These are phyloP conservation scores for Saccharomycopsis javanensis DNA, from an alignment of 805 yeast species.

Conservation along the genomic window DNA sequence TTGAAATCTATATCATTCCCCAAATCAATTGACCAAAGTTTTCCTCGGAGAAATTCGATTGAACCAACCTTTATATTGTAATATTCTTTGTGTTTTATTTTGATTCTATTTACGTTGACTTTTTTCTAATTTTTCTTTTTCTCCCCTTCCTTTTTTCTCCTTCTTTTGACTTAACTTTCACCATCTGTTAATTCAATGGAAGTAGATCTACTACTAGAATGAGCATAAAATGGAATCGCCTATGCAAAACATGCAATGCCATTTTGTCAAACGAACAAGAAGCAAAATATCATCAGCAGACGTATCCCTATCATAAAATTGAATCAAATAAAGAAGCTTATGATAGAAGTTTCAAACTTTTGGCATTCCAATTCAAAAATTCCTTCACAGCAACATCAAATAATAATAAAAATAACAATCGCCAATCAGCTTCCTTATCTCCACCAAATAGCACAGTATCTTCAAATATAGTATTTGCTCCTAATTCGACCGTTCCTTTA, in stretches of 20 bases:
- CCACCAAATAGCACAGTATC: background rate
- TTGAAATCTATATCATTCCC: too few species aligned
- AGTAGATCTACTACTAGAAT: background rate
- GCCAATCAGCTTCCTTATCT: background rate
- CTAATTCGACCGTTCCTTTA: constrained; percentile 8
- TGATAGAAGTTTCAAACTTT: constrained; percentile 11
- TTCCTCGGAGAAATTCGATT: too few species aligned
- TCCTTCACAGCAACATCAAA: background rate
- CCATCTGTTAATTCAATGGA: background rate
- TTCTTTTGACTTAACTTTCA: background rate
- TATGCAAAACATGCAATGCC: constrained; percentile 14
- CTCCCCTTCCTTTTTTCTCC: background rate
- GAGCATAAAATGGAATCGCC: constrained; percentile 14
- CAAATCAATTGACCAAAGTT: too few species aligned
- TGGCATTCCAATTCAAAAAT: constrained; percentile 3
- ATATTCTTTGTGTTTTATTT: too few species aligned
- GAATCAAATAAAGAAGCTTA: constrained; percentile 12
- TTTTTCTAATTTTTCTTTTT: background rate
- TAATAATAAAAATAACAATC: background rate
- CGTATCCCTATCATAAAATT: background rate
- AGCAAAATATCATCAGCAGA: constrained; percentile 4
- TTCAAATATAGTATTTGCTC: constrained; percentile 8
- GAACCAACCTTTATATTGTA: too few species aligned
- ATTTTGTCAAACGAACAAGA: constrained; percentile 3
- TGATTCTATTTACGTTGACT: too few species aligned